These are phyloP conservation scores for Gossypium longicalyx DNA, from an alignment of 345 rosid genomes.

Conservation along the genomic window DNA sequence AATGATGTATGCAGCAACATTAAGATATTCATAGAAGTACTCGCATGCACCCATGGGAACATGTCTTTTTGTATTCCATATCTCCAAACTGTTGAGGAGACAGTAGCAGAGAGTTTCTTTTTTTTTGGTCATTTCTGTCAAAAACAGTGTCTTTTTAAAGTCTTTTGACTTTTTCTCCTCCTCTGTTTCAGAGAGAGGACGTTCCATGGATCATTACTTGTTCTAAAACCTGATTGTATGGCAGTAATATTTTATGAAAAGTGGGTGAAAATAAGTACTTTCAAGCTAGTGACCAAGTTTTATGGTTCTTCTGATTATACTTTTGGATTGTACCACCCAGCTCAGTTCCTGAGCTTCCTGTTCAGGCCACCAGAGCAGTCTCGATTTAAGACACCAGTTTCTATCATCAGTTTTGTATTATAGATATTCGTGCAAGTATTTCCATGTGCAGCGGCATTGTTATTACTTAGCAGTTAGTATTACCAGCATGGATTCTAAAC, in stretches of 20 bases:
- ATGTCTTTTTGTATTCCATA: neutral
- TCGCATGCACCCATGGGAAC: neutral
- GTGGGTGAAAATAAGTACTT: neutral
- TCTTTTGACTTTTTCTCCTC: no score
- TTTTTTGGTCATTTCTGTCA: no score
- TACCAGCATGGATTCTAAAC: slow-evolving; percentile 3
- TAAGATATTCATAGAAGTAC: slow-evolving; percentile 6
- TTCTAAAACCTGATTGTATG: neutral
- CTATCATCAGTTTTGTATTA: neutral
- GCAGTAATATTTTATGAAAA: neutral
- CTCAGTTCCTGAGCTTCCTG: slow-evolving; percentile 2
- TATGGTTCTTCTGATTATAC: neutral
- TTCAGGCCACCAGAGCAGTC: neutral
- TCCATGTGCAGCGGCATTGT: neutral
- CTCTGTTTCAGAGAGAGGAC: neutral
- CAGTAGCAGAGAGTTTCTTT: neutral
- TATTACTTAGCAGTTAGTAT: neutral
- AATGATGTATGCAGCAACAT: slow-evolving; percentile 10
- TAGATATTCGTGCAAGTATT: slow-evolving; percentile 1
- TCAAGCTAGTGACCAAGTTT: neutral
- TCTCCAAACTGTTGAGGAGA: neutral
- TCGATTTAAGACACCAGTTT: neutral
- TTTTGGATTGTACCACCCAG: neutral
- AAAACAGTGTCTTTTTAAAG: no score
- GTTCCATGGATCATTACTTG: neutral